Percentiles rank a stretch among this genome's conserved stretches.
Conservation (phyloP, 257 asterid genomes). For the Solanum piurae region DNA sequence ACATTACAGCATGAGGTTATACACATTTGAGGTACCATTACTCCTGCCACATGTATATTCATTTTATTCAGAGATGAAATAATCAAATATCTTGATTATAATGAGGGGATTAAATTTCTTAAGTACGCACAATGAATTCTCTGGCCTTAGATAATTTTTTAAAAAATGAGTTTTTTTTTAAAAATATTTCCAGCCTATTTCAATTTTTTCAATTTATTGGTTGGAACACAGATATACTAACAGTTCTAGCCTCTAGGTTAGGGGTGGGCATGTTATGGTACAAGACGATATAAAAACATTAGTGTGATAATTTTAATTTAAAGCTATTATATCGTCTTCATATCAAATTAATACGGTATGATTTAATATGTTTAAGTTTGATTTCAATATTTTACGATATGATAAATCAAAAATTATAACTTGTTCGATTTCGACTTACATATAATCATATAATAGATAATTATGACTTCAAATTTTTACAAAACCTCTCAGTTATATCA, state of each 20-base stretch:
- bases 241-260: background rate
- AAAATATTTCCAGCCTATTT: background rate
- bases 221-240: background rate
- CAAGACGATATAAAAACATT: too few species aligned
- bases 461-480: too few species aligned
- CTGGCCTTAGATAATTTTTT: background rate
- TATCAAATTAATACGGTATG: background rate
- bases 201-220: background rate
- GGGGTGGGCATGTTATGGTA: background rate
- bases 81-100: rapidly evolving
- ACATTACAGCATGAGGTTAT: background rate
- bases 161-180: rapidly evolving
- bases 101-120: background rate
- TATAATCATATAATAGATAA: too few species aligned
- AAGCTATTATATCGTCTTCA: background rate
- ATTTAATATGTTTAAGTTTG: too few species aligned
- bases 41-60: background rate
- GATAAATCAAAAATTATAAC: too few species aligned
- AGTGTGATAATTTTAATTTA: too few species aligned
- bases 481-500: too few species aligned
- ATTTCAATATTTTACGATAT: too few species aligned
- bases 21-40: background rate
- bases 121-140: background rate
- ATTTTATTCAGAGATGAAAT: background rate
- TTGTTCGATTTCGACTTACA: background rate